These are phyloP conservation scores for Pseudogymnoascus sp. DNA, from an alignment of 2,329 filamentous ascomycete species.

Conservation along the genomic window DNA sequence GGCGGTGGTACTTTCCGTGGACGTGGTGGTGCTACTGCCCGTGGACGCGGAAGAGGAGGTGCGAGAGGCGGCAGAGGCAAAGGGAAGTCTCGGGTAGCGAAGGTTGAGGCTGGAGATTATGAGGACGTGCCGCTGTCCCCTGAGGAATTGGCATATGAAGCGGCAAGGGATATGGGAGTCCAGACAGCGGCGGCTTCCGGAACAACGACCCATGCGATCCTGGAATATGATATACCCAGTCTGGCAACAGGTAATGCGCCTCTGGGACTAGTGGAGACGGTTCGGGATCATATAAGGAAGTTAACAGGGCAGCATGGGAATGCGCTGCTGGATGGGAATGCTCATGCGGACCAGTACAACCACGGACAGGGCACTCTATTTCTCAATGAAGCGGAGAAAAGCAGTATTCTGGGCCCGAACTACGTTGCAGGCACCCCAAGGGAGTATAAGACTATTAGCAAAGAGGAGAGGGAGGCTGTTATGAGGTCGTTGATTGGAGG, in stretches of 20 bases:
- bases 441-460: neutral
- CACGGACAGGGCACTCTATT: slow-evolving; percentile 6
- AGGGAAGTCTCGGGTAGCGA: slow-evolving; percentile 26
- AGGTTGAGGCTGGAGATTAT: slow-evolving; percentile 8
- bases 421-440: neutral
- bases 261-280: slow-evolving; percentile 18
- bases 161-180: slow-evolving; percentile 19
- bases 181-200: slow-evolving; percentile 19
- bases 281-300: slow-evolving; percentile 22
- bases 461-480: neutral
- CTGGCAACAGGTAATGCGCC: slow-evolving; percentile 17
- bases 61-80: slow-evolving; percentile 34
- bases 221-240: slow-evolving; percentile 18
- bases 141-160: slow-evolving; percentile 20
- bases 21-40: slow-evolving; percentile 11
- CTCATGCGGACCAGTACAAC: slow-evolving; percentile 2
- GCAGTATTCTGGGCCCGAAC: neutral
- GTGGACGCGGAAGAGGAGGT: slow-evolving; percentile 28
- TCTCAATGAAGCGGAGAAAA: slow-evolving; percentile 8
- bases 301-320: slow-evolving; percentile 15
- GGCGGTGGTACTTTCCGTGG: slow-evolving; percentile 10
- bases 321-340: neutral
- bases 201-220: slow-evolving; percentile 17
- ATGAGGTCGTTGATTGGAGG: slow-evolving; percentile 23
- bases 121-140: slow-evolving; percentile 15